Conservation (phyloP, 257 asterid species). For the Solanum pinnatisectum region DNA sequence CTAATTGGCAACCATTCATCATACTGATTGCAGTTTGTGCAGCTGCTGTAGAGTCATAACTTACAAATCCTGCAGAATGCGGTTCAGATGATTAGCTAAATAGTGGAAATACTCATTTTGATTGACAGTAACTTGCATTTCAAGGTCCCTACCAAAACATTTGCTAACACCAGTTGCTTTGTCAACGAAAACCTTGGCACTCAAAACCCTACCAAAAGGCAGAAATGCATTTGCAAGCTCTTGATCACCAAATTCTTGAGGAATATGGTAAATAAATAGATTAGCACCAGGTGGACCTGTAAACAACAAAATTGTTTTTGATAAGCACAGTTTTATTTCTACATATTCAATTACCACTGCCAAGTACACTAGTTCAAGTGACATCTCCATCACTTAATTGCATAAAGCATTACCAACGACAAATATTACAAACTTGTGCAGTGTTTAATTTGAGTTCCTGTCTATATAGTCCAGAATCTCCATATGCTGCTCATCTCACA, state of each 20-base stretch:
- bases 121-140: not conserved
- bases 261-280: conserved; percentile 89
- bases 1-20: conserved; percentile 89
- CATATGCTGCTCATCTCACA: not conserved
- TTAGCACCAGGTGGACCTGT: conserved; percentile 98
- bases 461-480: not conserved
- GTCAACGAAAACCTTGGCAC: conserved; percentile 90
- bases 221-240: conserved; percentile 82
- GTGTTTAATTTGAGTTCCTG: not conserved
- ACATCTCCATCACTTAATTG: not conserved
- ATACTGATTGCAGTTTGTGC: conserved; percentile 74
- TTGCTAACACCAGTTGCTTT: conserved; percentile 87
- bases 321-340: not conserved
- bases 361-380: not conserved
- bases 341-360: not conserved
- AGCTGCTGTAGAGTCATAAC: conserved; percentile 75
- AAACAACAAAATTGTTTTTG: not conserved
- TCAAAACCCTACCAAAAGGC: conserved; percentile 77
- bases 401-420: not conserved
- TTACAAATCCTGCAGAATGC: conserved; percentile 69
- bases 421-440: not conserved
- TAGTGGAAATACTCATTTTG: not conserved
- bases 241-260: conserved; percentile 84
- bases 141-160: conserved; percentile 65
- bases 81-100: not conserved